A percentile compares a stretch with the other conserved stretches of the same genome.
These are phyloP conservation scores for Purpureocillium takamizusanense DNA, from an alignment of 2,329 filamentous ascomycete species.

Conservation along the genomic window DNA sequence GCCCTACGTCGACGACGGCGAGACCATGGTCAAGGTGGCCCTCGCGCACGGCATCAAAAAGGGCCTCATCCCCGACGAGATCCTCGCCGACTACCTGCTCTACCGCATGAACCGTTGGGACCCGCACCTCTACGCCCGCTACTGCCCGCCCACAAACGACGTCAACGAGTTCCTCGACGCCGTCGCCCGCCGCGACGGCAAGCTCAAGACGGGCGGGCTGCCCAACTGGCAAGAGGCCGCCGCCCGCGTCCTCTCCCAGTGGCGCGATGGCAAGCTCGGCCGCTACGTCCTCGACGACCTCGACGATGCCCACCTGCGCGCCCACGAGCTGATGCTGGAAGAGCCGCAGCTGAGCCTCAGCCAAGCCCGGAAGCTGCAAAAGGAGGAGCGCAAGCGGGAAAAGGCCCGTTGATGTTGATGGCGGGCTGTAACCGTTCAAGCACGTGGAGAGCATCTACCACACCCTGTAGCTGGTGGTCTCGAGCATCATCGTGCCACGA, in stretches of 20 bases:
- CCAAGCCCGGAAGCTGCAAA: constrained; percentile 60
- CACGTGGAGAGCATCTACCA: no score
- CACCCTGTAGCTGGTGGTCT: no score
- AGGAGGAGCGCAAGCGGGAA: constrained; percentile 43
- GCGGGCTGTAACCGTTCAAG: no score
- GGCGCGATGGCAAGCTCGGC: constrained; percentile 69
- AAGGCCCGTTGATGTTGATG: constrained; percentile 2
- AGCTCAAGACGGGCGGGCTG: constrained; percentile 62
- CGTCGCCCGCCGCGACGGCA: constrained; percentile 66
- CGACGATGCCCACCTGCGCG: constrained; percentile 44
- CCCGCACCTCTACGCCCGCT: constrained; percentile 52
- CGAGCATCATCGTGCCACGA: no score
- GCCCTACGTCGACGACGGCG: constrained; percentile 75
- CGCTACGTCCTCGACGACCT: constrained; percentile 74
- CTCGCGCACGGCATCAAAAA: constrained; percentile 88
- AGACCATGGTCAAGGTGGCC: constrained; percentile 91
- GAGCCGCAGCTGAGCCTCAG: constrained; percentile 51
- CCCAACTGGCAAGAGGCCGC: constrained; percentile 67
- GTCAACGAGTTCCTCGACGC: constrained; percentile 61
- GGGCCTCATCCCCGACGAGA: constrained; percentile 67
- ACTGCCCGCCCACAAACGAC: constrained; percentile 72
- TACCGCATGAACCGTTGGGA: constrained; percentile 68
- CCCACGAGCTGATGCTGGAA: constrained; percentile 35
- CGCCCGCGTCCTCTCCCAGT: constrained; percentile 71
- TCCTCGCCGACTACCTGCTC: constrained; percentile 83